Conservation (phyloP, 148 eudicot species). For the Chenopodium album region DNA sequence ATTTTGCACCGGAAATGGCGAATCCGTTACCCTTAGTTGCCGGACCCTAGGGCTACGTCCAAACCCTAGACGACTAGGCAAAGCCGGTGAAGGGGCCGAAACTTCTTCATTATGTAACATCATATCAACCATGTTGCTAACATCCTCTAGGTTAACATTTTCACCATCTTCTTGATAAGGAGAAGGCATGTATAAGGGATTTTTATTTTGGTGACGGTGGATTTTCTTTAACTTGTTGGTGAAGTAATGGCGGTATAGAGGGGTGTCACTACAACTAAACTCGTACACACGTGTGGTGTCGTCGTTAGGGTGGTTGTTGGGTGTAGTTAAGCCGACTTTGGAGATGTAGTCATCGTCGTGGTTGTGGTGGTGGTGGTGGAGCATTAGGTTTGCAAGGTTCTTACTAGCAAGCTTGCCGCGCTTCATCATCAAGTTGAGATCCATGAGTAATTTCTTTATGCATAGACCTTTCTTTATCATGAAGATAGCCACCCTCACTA, state of each 20-base stretch:
- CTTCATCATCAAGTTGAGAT: slow-evolving; percentile 54
- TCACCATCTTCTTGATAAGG: neutral
- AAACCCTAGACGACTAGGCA: slow-evolving; percentile 52
- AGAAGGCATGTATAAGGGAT: neutral
- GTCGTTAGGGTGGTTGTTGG: neutral
- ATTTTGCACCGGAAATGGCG: slow-evolving; percentile 53
- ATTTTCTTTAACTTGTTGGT: slow-evolving; percentile 16
- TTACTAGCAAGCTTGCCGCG: slow-evolving; percentile 64
- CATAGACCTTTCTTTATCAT: slow-evolving; percentile 63
- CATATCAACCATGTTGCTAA: slow-evolving; percentile 42
- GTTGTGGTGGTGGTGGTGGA: slow-evolving; percentile 28
- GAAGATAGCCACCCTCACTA: slow-evolving; percentile 40
- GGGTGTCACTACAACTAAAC: slow-evolving; percentile 82
- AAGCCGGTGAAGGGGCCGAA: slow-evolving; percentile 33
- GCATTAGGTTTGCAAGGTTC: slow-evolving; percentile 48
- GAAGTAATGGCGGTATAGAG: slow-evolving; percentile 33
- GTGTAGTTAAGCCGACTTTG: neutral
- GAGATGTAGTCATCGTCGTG: slow-evolving; percentile 7
- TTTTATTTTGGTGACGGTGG: neutral
- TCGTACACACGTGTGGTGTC: slow-evolving; percentile 45
- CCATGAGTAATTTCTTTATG: slow-evolving; percentile 43
- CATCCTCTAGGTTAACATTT: slow-evolving; percentile 6
- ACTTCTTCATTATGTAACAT: slow-evolving; percentile 20
- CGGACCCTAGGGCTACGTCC: slow-evolving; percentile 53
- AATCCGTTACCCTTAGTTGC: slow-evolving; percentile 70